Conservation (phyloP, 805 yeast species). For the Zygotorulaspora danielsina region DNA sequence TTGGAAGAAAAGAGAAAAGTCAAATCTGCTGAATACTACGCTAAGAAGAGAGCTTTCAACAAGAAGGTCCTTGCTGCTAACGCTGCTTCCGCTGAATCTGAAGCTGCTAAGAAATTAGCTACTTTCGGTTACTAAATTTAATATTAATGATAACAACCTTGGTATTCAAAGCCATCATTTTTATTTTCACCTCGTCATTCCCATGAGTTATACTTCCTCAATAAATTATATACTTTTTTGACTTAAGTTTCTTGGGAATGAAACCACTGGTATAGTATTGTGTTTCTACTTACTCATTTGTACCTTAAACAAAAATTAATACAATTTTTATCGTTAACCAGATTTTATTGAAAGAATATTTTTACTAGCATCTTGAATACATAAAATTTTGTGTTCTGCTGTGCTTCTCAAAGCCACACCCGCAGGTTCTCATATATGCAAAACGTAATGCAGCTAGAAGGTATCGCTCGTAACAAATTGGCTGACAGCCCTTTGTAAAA, state of each 20-base stretch:
- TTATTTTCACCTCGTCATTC: constrained; percentile 11
- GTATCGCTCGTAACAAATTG: constrained; percentile 76
- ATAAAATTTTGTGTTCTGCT: constrained; percentile 1
- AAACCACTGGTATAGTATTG: constrained; percentile 17
- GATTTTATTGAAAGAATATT: not conserved
- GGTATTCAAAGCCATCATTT: constrained; percentile 17
- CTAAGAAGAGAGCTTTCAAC: constrained; percentile 94
- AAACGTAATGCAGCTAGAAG: constrained; percentile 90
- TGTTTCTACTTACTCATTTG: constrained; percentile 20
- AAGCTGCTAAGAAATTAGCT: constrained; percentile 90
- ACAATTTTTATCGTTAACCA: constrained; percentile 15
- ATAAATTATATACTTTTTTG: constrained; percentile 1
- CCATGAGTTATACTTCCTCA: constrained; percentile 3
- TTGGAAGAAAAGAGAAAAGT: constrained; percentile 99
- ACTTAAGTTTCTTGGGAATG: constrained; percentile 3
- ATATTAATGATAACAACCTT: constrained; percentile 21
- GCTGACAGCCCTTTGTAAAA: constrained; percentile 82
- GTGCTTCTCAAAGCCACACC: constrained; percentile 17
- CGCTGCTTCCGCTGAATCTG: constrained; percentile 83
- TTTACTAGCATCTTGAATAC: not conserved
- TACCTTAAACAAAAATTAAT: constrained; percentile 18
- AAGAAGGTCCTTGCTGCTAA: constrained; percentile 87
- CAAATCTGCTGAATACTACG: constrained; percentile 97
- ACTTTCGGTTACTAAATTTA: constrained; percentile 88
- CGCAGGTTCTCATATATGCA: constrained; percentile 69